Base-by-base conservation (phyloP, 2,329 filamentous ascomycete genomes). In the Fusarium heterosporum region DNA sequence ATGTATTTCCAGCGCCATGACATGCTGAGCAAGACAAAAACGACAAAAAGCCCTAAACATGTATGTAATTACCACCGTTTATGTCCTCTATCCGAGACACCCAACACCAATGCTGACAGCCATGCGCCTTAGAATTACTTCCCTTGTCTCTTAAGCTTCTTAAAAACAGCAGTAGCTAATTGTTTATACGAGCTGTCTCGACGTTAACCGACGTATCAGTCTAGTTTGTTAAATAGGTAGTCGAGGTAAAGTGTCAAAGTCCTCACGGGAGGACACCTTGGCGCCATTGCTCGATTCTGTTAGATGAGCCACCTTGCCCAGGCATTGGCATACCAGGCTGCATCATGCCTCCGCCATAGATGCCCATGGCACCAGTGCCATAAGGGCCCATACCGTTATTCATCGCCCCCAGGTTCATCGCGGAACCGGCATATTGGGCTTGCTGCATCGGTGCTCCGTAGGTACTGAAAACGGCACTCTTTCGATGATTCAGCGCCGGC, bases 231-330 rank as follows among this genome's bases (percentile, higher is more conserved):
- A 40, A 25, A 46, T 19, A 50, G 22, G 22, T 6, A 22, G 17
- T 14, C 34, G 6, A 25, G 4, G 13, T 22, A 29, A 6, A 12
- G 16, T n/a, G 17, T 28, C 26, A 16, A 12, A 17, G 26, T 38
- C n/a, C 30, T 74, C 56, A 79, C 16, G 76, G 78, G 55, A 73
- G 73, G 17, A 82, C 76, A 47, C 80, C 74, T 52, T 81, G 80
- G 41, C 80, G 75, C 80, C 80, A 82, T 53, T 78, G 76, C 60
- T 82, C 79, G 8, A 81, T 79, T 34, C 77, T 75, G 46, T 79
- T 79, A 64, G 75, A 64, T 4, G 75, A 72, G 25, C 61, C 73
- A 9, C 57, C 72, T n/a, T 69, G 71, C 13, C 71, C 61, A 8
- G 70, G 70, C 73, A 75, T 72, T 48, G 64, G 72, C 68, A 76